Evolutionary conservation across 805 yeast species (phyloP).

Genomic region (Nakazawaea molendinolei): DNA sequence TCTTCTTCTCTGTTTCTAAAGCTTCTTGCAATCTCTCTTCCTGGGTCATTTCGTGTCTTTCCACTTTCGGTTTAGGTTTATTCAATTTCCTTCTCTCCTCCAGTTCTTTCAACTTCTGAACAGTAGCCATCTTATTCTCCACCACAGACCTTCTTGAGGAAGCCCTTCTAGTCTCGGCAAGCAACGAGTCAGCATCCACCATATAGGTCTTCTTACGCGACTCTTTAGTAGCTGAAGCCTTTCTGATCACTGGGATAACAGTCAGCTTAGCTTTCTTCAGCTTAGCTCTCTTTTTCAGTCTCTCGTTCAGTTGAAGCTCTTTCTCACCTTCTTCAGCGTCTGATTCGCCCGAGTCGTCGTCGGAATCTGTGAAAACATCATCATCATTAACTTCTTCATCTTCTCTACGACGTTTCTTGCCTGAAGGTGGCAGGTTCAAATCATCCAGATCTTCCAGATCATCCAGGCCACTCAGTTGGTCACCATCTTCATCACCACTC

Average conservation of each 20-base stretch:
- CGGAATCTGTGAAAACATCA: constrained; percentile 21
- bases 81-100: constrained; percentile 44
- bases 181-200: constrained; percentile 39
- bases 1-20: constrained; percentile 72
- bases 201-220: constrained; percentile 4
- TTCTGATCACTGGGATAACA: constrained; percentile 22
- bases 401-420: constrained; percentile 20
- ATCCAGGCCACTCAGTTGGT: constrained; percentile 23
- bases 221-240: constrained; percentile 23
- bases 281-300: constrained; percentile 26
- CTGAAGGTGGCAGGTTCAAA: constrained; percentile 15
- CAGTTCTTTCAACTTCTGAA: constrained; percentile 60
- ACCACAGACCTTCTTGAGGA: constrained; percentile 76
- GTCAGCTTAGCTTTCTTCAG: constrained; percentile 19
- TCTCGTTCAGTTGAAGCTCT: constrained; percentile 44
- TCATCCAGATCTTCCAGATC: constrained; percentile 15
- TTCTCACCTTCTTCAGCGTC: constrained; percentile 69
- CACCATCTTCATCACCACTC: constrained; percentile 25
- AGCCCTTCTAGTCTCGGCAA: constrained; percentile 52
- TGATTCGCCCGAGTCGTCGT: constrained; percentile 41
- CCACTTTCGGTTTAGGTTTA: constrained; percentile 23
- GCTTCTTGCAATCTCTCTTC: constrained; percentile 80
- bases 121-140: constrained; percentile 69
- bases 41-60: constrained; percentile 47
- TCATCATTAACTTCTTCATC: constrained; percentile 24